phyloP scores from a whole-genome alignment of 2,329 filamentous ascomycete species.

The Cordyceps sp. region DNA sequence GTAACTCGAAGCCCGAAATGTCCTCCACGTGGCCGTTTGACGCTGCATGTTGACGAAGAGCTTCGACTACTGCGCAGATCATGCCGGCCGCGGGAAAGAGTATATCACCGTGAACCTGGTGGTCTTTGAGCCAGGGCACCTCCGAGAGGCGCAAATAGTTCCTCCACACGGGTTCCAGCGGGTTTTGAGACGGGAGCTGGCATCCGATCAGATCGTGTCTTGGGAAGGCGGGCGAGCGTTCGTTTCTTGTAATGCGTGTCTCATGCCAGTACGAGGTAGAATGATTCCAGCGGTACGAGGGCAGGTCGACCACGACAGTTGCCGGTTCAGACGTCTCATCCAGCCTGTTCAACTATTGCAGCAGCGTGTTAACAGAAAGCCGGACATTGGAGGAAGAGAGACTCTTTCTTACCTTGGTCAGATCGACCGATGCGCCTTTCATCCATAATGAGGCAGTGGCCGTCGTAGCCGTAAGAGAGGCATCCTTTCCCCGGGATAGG shows the following conservation, averaged over 20 bases:
- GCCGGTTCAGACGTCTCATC: not conserved
- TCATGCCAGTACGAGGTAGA: slow-evolving; percentile 1
- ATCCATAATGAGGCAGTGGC: too few relatives aligned
- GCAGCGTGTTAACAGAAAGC: too few relatives aligned
- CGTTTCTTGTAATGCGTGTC: not conserved
- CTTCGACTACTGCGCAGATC: slow-evolving; percentile 1
- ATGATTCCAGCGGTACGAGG: slow-evolving; percentile 1
- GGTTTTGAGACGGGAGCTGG: not conserved
- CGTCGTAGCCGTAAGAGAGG: too few relatives aligned
- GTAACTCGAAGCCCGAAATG: slow-evolving; percentile 1
- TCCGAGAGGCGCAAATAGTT: not conserved
- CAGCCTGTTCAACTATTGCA: not conserved
- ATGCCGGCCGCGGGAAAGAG: slow-evolving; percentile 1
- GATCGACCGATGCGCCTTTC: too few relatives aligned
- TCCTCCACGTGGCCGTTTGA: not conserved
- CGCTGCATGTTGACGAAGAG: not conserved
- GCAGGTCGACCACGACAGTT: not conserved
- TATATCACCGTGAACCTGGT: slow-evolving; percentile 1
- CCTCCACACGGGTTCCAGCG: slow-evolving; percentile 1
- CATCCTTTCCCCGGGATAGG: too few relatives aligned
- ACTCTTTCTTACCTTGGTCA: too few relatives aligned
- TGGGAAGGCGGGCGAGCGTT: not conserved
- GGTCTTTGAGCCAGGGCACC: slow-evolving; percentile 1
- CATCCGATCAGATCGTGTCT: slow-evolving; percentile 1
- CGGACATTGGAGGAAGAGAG: too few relatives aligned